These are phyloP conservation scores for Candida lessepsii DNA, from an alignment of 805 yeast species.

Conservation along the genomic window DNA sequence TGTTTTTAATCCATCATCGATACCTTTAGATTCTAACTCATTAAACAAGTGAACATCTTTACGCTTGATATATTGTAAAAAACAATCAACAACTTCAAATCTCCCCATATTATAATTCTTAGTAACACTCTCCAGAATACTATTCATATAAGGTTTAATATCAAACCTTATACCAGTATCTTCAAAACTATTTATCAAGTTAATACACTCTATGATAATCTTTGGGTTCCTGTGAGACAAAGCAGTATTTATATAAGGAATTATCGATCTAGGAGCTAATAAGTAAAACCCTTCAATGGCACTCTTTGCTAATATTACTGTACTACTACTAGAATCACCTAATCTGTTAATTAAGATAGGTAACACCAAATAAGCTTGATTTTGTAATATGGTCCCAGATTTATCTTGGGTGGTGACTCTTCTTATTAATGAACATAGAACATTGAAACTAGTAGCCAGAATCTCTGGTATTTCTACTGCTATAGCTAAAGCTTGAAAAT, in stretches of 20 bases:
- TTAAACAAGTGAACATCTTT: not conserved
- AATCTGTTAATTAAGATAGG: conserved; percentile 52
- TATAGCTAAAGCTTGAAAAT: conserved; percentile 48
- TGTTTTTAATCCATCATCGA: not conserved
- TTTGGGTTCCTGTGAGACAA: conserved; percentile 36
- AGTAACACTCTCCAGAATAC: conserved; percentile 4
- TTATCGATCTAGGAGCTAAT: conserved; percentile 49
- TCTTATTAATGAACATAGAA: conserved; percentile 55
- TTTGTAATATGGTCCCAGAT: conserved; percentile 34
- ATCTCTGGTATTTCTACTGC: conserved; percentile 45
- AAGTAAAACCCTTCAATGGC: conserved; percentile 57
- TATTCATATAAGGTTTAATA: conserved; percentile 25
- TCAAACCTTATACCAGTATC: conserved; percentile 33
- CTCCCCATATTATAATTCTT: conserved; percentile 3
- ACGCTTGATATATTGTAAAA: not conserved
- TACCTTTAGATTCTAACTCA: not conserved
- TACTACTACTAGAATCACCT: conserved; percentile 37
- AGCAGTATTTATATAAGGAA: conserved; percentile 44
- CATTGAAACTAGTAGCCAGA: conserved; percentile 45
- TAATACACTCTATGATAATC: conserved; percentile 44
- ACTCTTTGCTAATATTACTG: conserved; percentile 38
- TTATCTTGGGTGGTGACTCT: conserved; percentile 59
- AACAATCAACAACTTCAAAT: conserved; percentile 14
- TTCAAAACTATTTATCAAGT: conserved; percentile 38
- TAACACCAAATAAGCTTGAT: conserved; percentile 43